Conservation (phyloP, 2,329 filamentous ascomycete genomes). For the Aspergillus spinulosporus region DNA sequence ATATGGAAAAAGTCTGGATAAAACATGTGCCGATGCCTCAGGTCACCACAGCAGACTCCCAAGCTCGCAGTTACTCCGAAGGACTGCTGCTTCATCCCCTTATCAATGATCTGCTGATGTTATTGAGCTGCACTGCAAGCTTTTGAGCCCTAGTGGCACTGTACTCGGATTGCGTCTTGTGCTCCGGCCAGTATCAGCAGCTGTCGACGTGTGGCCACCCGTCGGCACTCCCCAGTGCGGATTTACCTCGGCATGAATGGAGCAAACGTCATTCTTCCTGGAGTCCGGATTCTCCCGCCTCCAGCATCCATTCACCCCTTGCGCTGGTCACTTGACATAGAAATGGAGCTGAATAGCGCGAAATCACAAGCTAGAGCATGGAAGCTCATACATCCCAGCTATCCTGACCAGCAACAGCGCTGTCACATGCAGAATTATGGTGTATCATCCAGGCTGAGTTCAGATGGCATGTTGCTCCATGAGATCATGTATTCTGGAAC, state of each 20-base stretch:
- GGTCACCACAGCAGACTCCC: neutral
- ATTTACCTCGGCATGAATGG: constrained; percentile 16
- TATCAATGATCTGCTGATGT: neutral
- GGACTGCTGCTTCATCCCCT: neutral
- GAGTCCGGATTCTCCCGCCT: constrained; percentile 17
- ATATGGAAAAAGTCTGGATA: constrained; percentile 19
- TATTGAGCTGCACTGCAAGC: neutral
- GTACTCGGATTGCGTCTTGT: neutral
- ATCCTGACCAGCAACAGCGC: neutral
- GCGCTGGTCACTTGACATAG: neutral
- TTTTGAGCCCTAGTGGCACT: neutral
- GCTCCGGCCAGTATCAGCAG: neutral
- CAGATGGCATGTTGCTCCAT: constrained; percentile 9
- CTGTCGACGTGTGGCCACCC: neutral
- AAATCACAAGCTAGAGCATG: constrained; percentile 5
- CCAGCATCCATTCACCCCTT: neutral
- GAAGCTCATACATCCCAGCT: neutral
- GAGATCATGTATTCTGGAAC: constrained; percentile 15
- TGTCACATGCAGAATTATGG: constrained; percentile 4
- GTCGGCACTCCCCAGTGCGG: constrained; percentile 12
- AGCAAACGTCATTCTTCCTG: constrained; percentile 14
- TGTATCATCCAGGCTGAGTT: neutral
- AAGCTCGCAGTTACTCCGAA: neutral
- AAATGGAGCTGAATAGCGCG: neutral
- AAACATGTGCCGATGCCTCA: constrained; percentile 19